Conservation (phyloP, 2,329 filamentous ascomycete species). For the Fusarium illudens region DNA sequence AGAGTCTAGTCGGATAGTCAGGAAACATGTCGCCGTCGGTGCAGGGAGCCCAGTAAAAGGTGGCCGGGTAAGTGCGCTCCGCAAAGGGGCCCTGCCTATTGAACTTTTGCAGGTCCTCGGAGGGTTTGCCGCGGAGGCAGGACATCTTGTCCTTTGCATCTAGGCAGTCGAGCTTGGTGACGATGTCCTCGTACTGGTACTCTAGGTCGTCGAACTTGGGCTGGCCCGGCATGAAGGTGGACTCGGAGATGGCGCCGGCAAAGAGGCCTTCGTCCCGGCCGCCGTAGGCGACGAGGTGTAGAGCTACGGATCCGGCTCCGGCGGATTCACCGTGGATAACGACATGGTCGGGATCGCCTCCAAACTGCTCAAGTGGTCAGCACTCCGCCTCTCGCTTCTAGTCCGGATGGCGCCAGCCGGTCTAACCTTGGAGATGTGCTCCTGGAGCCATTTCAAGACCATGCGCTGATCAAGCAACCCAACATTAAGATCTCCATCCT, state of each 20-base stretch:
- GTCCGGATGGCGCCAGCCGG: neutral
- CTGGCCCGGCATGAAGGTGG: conserved; percentile 60
- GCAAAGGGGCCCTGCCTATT: conserved; percentile 54
- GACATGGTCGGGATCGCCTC: conserved; percentile 66
- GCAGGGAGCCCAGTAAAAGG: conserved; percentile 62
- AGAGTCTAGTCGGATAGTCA: conserved; percentile 54
- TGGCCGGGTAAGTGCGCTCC: conserved; percentile 45
- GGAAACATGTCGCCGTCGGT: conserved; percentile 57
- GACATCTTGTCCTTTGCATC: conserved; percentile 45
- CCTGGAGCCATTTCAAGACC: conserved; percentile 67
- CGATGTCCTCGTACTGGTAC: conserved; percentile 56
- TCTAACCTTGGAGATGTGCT: conserved; percentile 60
- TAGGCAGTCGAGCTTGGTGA: conserved; percentile 49
- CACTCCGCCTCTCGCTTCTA: neutral
- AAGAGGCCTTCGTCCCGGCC: conserved; percentile 57
- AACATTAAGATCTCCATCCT: conserved; percentile 67
- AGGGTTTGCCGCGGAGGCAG: conserved; percentile 53
- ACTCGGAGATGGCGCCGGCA: conserved; percentile 56
- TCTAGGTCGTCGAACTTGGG: conserved; percentile 55
- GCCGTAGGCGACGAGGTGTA: conserved; percentile 60
- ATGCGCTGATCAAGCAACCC: conserved; percentile 71
- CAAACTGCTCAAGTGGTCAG: conserved; percentile 52
- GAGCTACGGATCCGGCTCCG: conserved; percentile 65
- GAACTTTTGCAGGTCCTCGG: conserved; percentile 49
- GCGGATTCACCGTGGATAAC: conserved; percentile 70